Evolutionary conservation across 2,329 filamentous ascomycete species (phyloP).

Genomic region (Dothidotthia symphoricarpi): DNA sequence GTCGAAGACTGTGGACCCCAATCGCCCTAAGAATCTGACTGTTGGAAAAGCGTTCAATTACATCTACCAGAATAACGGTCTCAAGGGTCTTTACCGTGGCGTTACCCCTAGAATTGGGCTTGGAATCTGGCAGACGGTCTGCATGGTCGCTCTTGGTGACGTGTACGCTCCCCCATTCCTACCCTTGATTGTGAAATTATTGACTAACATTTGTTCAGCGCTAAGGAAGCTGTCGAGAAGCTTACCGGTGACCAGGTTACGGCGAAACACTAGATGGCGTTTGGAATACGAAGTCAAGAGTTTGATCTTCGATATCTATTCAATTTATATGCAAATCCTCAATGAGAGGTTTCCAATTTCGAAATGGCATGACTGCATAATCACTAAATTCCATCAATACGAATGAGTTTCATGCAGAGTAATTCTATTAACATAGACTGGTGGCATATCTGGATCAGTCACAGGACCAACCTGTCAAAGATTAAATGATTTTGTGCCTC

Average conservation of each 20-base stretch:
- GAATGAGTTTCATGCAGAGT: too few relatives aligned
- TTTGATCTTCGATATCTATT: conserved; percentile 4
- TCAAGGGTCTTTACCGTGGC: conserved; percentile 93
- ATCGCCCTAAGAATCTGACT: conserved; percentile 98
- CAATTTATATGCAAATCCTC: too few relatives aligned
- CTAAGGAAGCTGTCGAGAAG: conserved; percentile 65
- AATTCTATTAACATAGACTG: too few relatives aligned
- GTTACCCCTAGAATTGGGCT: conserved; percentile 92
- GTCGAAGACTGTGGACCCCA: conserved; percentile 96
- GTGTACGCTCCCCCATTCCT: conserved; percentile 65
- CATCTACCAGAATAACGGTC: conserved; percentile 85
- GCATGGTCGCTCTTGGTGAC: conserved; percentile 98
- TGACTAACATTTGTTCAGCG: conserved; percentile 47
- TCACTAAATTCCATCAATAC: too few relatives aligned
- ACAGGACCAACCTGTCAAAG: too few relatives aligned
- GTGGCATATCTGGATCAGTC: too few relatives aligned
- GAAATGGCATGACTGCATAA: too few relatives aligned
- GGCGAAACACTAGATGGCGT: conserved; percentile 59
- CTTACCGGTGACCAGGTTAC: conserved; percentile 63
- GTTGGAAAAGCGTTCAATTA: conserved; percentile 79
- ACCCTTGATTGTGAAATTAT: not conserved
- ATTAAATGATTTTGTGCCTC: too few relatives aligned
- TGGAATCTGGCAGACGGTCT: conserved; percentile 98
- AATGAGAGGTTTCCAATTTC: too few relatives aligned
- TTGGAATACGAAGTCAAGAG: conserved; percentile 1